Evolutionary conservation across 1,284 basidiomycete genomes (phyloP), one percentile per base, ranked within the genome.

Genomic region (Neolentinus lepideus): DNA sequence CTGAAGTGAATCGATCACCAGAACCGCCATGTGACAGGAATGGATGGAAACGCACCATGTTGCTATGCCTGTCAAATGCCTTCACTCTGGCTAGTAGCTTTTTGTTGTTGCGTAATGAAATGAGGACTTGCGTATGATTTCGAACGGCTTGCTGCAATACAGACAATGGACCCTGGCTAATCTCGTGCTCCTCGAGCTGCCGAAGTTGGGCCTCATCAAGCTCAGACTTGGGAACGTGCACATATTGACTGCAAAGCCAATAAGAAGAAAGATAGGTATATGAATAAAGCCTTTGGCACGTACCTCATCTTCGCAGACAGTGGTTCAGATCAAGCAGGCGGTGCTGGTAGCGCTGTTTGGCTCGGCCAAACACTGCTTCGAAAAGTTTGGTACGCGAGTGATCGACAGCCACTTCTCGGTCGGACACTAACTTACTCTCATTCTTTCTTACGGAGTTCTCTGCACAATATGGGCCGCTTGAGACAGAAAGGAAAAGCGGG

Each of bases 1-100:
- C 92, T 94, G 58, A 12, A 56, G 21, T 57, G 47, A 25, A 10
- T n/a, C 47, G n/a, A 24, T 26, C 6, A 16, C 27, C 14, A 24
- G 47, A 26, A 16, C 47, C 4, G 25, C n/a, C 27, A 29, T 24
- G 4, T 53, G 31, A 31, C 16, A n/a, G n/a, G 56, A 31, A 35
- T 43, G 35, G 51, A 54, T 38, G 21, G 52, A 47, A 8, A 70
- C 84, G 55, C 61, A 92, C 97, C 96, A 99, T 98, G 70, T 99
- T 99, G 63, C 91, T 92, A 73, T 99, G 97, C 67, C 97, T 81
- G 73, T 99, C 97, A 72, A 99, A 99, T 0, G 97, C 97, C 73
- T 99, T 99, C 58, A 99, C 96, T 57, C 96, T 84, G 43, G 94
- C 97, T 57, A 99, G 80, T 29, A 99, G 78, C 73, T 99, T 99